Evolutionary conservation across 192 early-diverging fungal species (phyloP).

Genomic region (Mortierella antarctica): DNA sequence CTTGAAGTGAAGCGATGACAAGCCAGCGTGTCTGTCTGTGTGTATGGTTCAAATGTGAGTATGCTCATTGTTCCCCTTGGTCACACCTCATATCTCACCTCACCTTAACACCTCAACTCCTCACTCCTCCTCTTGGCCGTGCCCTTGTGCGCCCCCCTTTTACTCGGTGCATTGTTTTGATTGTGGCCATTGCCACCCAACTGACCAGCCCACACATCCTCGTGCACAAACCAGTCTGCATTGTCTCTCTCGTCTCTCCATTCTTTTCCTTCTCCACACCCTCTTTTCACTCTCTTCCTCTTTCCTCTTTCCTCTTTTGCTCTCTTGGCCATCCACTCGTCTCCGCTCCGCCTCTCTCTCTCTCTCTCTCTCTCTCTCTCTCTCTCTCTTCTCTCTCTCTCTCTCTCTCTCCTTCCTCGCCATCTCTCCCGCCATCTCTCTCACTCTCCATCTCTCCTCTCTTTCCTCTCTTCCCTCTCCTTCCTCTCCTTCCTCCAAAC

Average conservation of each 20-base stretch:
- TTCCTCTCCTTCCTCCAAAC: neutral
- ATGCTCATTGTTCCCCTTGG: no score
- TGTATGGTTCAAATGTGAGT: no score
- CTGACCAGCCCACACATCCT: slow-evolving; percentile 5
- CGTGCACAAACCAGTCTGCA: neutral
- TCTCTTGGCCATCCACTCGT: no score
- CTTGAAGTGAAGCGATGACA: no score
- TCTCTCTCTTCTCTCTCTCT: neutral
- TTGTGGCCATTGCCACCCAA: neutral
- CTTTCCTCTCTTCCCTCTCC: neutral
- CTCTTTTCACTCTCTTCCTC: neutral
- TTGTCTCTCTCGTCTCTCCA: no score
- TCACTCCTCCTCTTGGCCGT: neutral
- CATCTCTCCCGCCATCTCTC: neutral
- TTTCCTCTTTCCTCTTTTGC: neutral
- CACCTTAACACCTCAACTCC: neutral
- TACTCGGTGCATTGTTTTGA: no score
- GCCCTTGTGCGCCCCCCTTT: no score
- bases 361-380: neutral
- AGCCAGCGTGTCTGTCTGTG: no score
- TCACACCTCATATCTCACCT: no score
- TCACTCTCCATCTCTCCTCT: neutral
- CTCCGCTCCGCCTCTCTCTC: no score
- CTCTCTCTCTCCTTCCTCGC: neutral
- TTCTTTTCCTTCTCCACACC: neutral